Percentiles rank a stretch among this genome's conserved stretches.
Evolutionary conservation across 1,139 yeast genomes (phyloP).

Genomic region (Neolecta irregularis): DNA sequence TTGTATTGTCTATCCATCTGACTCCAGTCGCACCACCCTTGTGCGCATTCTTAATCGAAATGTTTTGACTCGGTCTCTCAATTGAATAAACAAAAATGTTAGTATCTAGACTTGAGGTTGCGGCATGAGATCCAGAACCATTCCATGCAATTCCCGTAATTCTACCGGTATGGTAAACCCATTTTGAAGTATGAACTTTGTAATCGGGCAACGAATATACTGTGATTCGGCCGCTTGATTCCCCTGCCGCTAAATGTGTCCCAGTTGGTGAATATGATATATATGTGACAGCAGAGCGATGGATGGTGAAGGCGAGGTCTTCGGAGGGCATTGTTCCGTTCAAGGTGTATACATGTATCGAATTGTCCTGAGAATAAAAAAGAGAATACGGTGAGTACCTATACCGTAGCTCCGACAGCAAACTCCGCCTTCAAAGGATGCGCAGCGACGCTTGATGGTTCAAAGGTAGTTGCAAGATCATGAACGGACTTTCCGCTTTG

Average conservation of each 20-base stretch:
- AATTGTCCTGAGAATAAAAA: too few species aligned
- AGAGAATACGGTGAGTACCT: too few species aligned
- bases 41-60: slow-evolving; percentile 67
- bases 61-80: slow-evolving; percentile 56
- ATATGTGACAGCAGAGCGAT: slow-evolving; percentile 39
- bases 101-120: slow-evolving; percentile 73
- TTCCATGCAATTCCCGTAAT: slow-evolving; percentile 71
- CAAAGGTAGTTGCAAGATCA: slow-evolving; percentile 11
- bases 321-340: slow-evolving; percentile 6
- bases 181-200: slow-evolving; percentile 61
- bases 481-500: slow-evolving; percentile 18
- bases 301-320: slow-evolving; percentile 2
- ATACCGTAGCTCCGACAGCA: slow-evolving; percentile 12
- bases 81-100: slow-evolving; percentile 68
- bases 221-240: slow-evolving; percentile 61
- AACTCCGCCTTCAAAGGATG: slow-evolving; percentile 17
- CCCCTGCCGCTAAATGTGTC: slow-evolving; percentile 66
- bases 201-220: slow-evolving; percentile 44
- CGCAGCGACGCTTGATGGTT: slow-evolving; percentile 25
- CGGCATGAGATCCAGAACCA: slow-evolving; percentile 51
- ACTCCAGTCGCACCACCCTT: slow-evolving; percentile 72
- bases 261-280: slow-evolving; percentile 61
- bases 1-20: slow-evolving; percentile 41
- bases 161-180: slow-evolving; percentile 88
- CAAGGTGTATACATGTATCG: slow-evolving; percentile 7